Percentiles rank a stretch among this genome's conserved stretches.
phyloP scores from a whole-genome alignment of 306 rosid genomes.

The Dryas alaskensis region DNA sequence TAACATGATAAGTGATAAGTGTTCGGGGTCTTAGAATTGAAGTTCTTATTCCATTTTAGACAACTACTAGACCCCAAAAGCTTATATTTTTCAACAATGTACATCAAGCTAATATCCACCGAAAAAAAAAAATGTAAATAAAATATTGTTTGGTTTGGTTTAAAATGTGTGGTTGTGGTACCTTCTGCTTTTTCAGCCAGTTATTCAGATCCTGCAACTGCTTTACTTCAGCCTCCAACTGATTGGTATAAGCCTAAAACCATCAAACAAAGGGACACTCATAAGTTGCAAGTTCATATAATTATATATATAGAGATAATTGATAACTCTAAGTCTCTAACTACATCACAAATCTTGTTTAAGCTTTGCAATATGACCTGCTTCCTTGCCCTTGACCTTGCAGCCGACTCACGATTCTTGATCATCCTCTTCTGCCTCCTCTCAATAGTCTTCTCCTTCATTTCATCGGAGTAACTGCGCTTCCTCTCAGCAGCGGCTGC shows the following conservation, averaged over 20 bases:
- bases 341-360: neutral
- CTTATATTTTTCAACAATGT: neutral
- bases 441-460: constrained; percentile 40
- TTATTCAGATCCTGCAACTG: constrained; percentile 33
- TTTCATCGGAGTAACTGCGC: constrained; percentile 33
- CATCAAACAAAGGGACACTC: constrained; percentile 21
- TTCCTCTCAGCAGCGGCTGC: constrained; percentile 24
- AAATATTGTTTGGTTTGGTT: neutral
- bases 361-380: constrained; percentile 39
- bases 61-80: neutral
- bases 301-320: neutral
- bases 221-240: constrained; percentile 37
- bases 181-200: constrained; percentile 47
- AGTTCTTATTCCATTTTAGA: neutral
- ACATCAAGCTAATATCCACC: neutral
- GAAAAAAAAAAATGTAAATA: neutral
- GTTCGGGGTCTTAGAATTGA: neutral
- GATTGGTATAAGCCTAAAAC: constrained; percentile 47
- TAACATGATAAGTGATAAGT: too few species aligned
- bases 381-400: constrained; percentile 70
- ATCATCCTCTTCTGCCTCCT: constrained; percentile 67
- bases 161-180: constrained; percentile 21
- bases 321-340: neutral
- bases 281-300: constrained; percentile 2
- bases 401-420: constrained; percentile 68